Evolutionary conservation across 2,329 filamentous ascomycete genomes (phyloP).

Genomic region (Pezizomycotina sp.): DNA sequence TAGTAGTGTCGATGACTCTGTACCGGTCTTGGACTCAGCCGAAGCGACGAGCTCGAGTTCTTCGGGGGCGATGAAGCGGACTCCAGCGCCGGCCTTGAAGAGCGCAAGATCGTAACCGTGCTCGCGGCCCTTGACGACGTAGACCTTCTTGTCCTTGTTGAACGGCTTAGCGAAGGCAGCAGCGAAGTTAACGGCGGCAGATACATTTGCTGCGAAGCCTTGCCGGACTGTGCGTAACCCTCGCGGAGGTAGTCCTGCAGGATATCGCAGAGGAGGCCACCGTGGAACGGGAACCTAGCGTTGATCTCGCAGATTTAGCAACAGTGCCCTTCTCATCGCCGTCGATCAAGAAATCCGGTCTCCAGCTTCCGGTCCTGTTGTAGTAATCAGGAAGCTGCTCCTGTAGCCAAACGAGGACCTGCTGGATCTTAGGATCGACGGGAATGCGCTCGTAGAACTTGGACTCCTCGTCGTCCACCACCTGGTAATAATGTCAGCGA

Average conservation of each 20-base stretch:
- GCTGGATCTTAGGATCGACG: slow-evolving; percentile 18
- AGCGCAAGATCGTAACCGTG: slow-evolving; percentile 31
- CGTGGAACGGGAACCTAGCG: slow-evolving; percentile 32
- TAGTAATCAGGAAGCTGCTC: slow-evolving; percentile 12
- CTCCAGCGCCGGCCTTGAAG: slow-evolving; percentile 27
- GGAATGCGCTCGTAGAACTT: slow-evolving; percentile 12
- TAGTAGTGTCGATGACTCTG: slow-evolving; percentile 22
- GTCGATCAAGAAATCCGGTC: slow-evolving; percentile 31
- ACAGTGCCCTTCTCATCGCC: slow-evolving; percentile 19
- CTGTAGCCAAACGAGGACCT: slow-evolving; percentile 17
- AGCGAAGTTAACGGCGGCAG: slow-evolving; percentile 26
- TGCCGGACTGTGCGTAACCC: too few species aligned
- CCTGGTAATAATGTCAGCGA: slow-evolving; percentile 29
- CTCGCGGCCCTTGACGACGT: slow-evolving; percentile 31
- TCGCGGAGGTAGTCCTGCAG: too few species aligned
- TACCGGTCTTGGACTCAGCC: slow-evolving; percentile 24
- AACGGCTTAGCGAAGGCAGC: slow-evolving; percentile 28
- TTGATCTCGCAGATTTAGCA: slow-evolving; percentile 32
- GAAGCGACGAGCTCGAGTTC: slow-evolving; percentile 28
- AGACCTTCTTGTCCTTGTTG: slow-evolving; percentile 25
- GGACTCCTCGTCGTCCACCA: slow-evolving; percentile 29
- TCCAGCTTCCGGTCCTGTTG: slow-evolving; percentile 27
- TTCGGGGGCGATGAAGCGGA: slow-evolving; percentile 28
- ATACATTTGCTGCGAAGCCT: slow-evolving; percentile 24
- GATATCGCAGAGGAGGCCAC: slow-evolving; percentile 22